These are phyloP conservation scores for Clausena lansium DNA, from an alignment of 345 rosid genomes.

Conservation along the genomic window DNA sequence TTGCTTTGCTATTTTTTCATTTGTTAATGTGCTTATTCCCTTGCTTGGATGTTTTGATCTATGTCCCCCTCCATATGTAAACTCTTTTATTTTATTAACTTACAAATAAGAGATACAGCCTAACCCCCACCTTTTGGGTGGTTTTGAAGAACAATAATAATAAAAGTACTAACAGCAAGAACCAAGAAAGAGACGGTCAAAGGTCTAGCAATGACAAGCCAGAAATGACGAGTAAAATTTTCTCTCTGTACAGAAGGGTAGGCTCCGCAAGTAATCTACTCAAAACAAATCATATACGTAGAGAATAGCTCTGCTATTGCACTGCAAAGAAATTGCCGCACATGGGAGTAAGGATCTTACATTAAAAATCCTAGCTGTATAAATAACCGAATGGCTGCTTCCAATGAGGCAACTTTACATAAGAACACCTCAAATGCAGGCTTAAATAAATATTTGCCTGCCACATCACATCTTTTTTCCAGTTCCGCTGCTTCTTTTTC, in stretches of 20 bases:
- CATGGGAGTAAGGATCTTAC: neutral
- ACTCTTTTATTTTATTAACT: too few relatives aligned
- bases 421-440: neutral
- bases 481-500: slow-evolving; percentile 6
- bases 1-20: too few relatives aligned
- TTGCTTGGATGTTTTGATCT: too few relatives aligned
- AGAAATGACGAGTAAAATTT: neutral
- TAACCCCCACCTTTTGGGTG: too few relatives aligned
- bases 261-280: neutral
- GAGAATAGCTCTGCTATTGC: neutral
- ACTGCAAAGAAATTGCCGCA: neutral
- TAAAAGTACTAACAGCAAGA: too few relatives aligned
- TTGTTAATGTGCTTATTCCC: too few relatives aligned
- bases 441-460: neutral
- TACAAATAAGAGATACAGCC: too few relatives aligned
- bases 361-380: neutral
- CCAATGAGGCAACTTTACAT: neutral
- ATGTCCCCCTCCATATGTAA: too few relatives aligned
- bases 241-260: too few relatives aligned
- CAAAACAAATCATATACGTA: neutral
- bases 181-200: too few relatives aligned
- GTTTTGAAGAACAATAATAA: too few relatives aligned
- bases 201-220: neutral
- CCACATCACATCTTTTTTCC: neutral
- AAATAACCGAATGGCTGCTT: neutral